Evolutionary conservation across 305 asterid species (phyloP).

Genomic region (Withania somnifera): DNA sequence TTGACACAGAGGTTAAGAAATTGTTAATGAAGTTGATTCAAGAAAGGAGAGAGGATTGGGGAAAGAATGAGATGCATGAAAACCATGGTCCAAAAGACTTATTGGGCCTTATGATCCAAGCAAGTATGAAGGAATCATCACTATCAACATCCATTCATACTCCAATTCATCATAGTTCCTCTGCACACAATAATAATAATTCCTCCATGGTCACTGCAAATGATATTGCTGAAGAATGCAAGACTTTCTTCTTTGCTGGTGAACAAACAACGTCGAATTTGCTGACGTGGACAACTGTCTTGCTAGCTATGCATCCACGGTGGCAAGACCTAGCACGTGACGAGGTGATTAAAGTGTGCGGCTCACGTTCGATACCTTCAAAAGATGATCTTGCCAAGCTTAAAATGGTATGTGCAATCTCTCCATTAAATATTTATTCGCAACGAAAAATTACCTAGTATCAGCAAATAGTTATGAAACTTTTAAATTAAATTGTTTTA

Average conservation of each 20-base stretch:
- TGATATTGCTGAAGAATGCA: conserved; percentile 62
- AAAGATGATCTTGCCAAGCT: conserved; percentile 45
- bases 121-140: conserved; percentile 22
- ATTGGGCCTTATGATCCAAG: conserved; percentile 36
- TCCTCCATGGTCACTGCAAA: conserved; percentile 20
- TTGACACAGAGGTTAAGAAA: conserved; percentile 45
- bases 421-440: not conserved
- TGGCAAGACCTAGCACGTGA: conserved; percentile 56
- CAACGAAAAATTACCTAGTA: no score
- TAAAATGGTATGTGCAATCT: conserved; percentile 34
- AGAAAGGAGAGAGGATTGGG: conserved; percentile 31
- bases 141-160: conserved; percentile 12
- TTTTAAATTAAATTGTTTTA: no score
- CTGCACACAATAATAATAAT: not conserved
- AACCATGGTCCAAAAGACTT: conserved; percentile 27
- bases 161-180: not conserved
- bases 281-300: conserved; percentile 66
- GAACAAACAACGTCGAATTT: conserved; percentile 60
- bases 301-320: conserved; percentile 58
- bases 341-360: conserved; percentile 53
- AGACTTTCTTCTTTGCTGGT: conserved; percentile 59
- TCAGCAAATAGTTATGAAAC: no score
- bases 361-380: conserved; percentile 45
- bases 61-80: conserved; percentile 9
- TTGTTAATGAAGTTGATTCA: conserved; percentile 44